A percentile compares a stretch with the other conserved stretches of the same genome.
Conservation (phyloP, 768 basidiomycete species). For the Rickenella mellea region DNA sequence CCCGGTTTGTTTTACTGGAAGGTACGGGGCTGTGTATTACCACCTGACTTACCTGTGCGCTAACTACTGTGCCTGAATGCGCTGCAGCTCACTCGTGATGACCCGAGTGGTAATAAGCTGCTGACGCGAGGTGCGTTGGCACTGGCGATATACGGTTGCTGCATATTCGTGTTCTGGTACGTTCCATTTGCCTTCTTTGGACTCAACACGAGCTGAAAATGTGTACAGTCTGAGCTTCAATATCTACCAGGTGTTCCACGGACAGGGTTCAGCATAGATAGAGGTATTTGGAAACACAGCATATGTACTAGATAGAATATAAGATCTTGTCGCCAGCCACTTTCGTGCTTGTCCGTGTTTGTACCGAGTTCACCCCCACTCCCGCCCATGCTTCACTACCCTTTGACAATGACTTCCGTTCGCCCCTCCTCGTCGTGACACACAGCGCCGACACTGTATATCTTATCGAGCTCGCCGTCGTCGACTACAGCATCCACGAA, state of each 20-base stretch:
- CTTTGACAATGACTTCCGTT: no score
- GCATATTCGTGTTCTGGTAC: constrained; percentile 84
- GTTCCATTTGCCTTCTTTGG: constrained; percentile 18
- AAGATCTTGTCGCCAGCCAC: no score
- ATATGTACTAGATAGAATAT: no score
- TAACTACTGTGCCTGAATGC: neutral
- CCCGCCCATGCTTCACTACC: no score
- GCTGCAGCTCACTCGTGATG: constrained; percentile 57
- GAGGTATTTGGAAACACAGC: no score
- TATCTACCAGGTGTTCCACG: constrained; percentile 53
- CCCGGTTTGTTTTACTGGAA: constrained; percentile 93
- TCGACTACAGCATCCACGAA: no score
- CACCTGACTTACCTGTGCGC: constrained; percentile 2
- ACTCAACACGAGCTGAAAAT: constrained; percentile 7
- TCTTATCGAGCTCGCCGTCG: no score
- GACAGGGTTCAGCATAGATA: neutral
- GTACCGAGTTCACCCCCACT: no score
- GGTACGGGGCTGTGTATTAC: constrained; percentile 29
- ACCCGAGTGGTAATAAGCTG: constrained; percentile 40
- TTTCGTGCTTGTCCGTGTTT: no score
- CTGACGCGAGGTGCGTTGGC: constrained; percentile 56
- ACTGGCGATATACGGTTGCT: constrained; percentile 64
- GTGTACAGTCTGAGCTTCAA: constrained; percentile 63
- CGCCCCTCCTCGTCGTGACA: no score
- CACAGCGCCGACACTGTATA: no score